Evolutionary conservation across 78 protist genomes (phyloP).

Genomic region (Dictyostelium citrinum): DNA sequence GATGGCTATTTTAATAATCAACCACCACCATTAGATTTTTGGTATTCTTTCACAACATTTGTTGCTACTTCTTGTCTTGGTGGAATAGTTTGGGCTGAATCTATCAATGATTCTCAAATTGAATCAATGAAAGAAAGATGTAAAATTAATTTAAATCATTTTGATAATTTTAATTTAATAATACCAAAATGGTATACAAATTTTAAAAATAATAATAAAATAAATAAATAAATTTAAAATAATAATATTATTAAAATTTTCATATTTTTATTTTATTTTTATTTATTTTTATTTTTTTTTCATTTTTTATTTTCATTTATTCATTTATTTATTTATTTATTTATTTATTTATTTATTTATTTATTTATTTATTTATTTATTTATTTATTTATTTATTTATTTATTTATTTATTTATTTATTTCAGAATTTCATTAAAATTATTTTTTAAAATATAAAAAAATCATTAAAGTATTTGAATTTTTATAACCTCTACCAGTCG

Average conservation of each 20-base stretch:
- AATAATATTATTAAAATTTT: no score
- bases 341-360: no score
- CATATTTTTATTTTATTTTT: no score
- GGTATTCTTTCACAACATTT: neutral
- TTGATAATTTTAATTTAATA: neutral
- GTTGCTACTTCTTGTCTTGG: neutral
- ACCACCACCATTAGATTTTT: neutral
- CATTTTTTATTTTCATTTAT: no score
- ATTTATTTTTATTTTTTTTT: no score
- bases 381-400: no score
- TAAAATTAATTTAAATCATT: neutral
- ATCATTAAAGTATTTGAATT: neutral
- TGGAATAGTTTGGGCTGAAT: neutral
- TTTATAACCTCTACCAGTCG: neutral
- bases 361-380: no score
- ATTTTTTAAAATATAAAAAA: no score
- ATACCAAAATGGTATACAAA: conserved; percentile 3
- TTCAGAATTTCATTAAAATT: no score
- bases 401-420: no score
- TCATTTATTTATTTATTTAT: no score
- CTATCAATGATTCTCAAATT: neutral
- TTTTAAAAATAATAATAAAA: neutral
- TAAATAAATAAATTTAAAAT: neutral
- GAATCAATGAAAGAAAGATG: neutral
- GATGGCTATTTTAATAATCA: neutral